Evolutionary conservation across 139 green algal genomes (phyloP).

Genomic region (Micractinium conductrix): DNA sequence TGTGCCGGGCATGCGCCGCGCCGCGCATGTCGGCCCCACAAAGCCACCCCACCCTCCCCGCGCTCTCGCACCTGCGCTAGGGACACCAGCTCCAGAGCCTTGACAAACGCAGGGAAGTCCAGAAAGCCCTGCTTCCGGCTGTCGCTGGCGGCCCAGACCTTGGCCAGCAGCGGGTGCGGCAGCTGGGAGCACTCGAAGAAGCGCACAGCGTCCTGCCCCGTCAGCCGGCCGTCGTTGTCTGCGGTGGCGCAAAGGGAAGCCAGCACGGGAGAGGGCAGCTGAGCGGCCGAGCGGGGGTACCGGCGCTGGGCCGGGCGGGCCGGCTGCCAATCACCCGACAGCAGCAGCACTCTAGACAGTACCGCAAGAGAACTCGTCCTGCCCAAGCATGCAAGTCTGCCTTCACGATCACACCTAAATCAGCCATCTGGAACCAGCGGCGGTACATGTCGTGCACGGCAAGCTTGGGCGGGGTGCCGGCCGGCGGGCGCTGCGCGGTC

Average conservation of each 20-base stretch:
- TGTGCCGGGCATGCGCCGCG: too few species aligned
- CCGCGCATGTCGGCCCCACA: too few species aligned
- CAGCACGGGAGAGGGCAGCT: neutral
- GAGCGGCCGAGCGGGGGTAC: too few species aligned
- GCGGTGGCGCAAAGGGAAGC: too few species aligned
- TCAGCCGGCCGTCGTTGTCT: constrained; percentile 74
- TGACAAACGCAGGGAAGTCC: constrained; percentile 78
- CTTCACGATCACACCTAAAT: constrained; percentile 19
- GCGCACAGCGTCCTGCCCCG: constrained; percentile 77
- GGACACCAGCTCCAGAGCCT: constrained; percentile 58
- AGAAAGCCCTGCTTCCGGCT: constrained; percentile 76
- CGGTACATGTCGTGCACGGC: constrained; percentile 34
- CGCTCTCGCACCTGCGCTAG: constrained; percentile 43
- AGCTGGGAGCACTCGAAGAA: constrained; percentile 90
- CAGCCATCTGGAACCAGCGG: constrained; percentile 48
- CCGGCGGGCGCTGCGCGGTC: neutral
- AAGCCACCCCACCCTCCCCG: too few species aligned
- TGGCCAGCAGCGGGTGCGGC: constrained; percentile 70
- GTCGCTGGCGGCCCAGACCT: constrained; percentile 71
- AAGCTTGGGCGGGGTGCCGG: constrained; percentile 17
- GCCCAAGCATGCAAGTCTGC: neutral
- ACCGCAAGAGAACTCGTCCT: too few species aligned
- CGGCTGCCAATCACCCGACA: too few species aligned
- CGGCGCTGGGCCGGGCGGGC: too few species aligned
- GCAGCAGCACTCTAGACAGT: too few species aligned